Evolutionary conservation across 345 rosid genomes (phyloP).

Genomic region (Melastoma malabathricum): DNA sequence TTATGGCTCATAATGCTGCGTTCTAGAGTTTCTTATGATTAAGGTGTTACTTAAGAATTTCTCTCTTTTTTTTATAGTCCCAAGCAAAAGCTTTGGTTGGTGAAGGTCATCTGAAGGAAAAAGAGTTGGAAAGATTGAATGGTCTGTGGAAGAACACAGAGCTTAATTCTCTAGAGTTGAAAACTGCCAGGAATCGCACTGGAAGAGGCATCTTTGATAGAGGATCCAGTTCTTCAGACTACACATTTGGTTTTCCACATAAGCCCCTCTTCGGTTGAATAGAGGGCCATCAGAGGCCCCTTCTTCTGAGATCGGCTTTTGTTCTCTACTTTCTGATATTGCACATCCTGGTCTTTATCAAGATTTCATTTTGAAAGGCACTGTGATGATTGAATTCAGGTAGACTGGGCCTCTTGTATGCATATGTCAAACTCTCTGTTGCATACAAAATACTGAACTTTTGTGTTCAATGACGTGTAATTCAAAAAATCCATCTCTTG

Average conservation of each 20-base stretch:
- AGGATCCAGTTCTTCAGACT: conserved; percentile 41
- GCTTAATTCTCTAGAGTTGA: conserved; percentile 37
- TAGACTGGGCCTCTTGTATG: neutral
- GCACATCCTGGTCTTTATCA: conserved; percentile 72
- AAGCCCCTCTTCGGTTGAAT: conserved; percentile 53
- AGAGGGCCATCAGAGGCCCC: conserved; percentile 51
- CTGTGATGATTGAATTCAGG: neutral
- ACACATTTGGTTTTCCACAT: conserved; percentile 24
- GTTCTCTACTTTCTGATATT: conserved; percentile 69
- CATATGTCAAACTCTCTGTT: neutral
- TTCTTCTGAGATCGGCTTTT: conserved; percentile 76
- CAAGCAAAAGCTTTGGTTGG: conserved; percentile 79
- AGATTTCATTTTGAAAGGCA: conserved; percentile 63
- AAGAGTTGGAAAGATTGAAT: conserved; percentile 64
- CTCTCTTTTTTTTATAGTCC: conserved; percentile 28
- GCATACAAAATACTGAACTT: too few relatives aligned
- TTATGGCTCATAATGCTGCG: neutral
- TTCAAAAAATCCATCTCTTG: too few relatives aligned
- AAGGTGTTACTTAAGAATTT: conserved; percentile 1
- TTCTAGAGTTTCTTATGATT: neutral
- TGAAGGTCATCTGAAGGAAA: conserved; percentile 62
- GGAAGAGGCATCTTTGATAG: conserved; percentile 48
- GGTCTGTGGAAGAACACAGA: conserved; percentile 47
- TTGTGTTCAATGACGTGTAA: neutral
- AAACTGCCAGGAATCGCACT: conserved; percentile 51